These are phyloP conservation scores for Hypholoma fasciculare DNA, from an alignment of 768 basidiomycete genomes.

Conservation along the genomic window DNA sequence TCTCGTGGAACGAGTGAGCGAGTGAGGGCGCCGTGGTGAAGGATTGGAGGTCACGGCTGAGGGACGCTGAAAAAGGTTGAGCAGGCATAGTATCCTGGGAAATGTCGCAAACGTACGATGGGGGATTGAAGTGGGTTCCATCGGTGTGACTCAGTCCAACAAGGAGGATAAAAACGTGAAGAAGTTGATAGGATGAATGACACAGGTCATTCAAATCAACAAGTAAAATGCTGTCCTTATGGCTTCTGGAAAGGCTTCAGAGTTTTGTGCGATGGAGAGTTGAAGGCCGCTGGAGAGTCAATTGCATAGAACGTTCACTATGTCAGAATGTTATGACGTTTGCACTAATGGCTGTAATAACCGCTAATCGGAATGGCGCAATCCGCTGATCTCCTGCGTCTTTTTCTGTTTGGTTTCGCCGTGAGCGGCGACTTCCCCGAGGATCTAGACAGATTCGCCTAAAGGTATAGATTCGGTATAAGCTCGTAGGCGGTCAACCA, in stretches of 20 bases:
- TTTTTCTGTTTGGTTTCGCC: neutral
- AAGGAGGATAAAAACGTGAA: slow-evolving; percentile 3
- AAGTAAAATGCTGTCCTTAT: neutral
- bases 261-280: neutral
- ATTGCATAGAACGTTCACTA: neutral
- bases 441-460: neutral
- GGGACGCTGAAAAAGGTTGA: slow-evolving; percentile 44
- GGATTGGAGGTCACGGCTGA: slow-evolving; percentile 54
- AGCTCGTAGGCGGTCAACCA: too few relatives aligned
- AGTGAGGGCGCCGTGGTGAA: slow-evolving; percentile 46
- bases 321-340: neutral
- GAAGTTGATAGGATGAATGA: slow-evolving; percentile 9
- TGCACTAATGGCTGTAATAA: neutral
- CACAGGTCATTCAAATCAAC: neutral
- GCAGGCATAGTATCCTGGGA: neutral
- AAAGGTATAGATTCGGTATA: neutral
- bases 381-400: neutral
- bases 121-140: slow-evolving; percentile 17
- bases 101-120: slow-evolving; percentile 14
- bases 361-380: slow-evolving; percentile 3
- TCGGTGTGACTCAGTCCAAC: slow-evolving; percentile 3
- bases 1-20: slow-evolving; percentile 70
- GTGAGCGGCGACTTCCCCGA: neutral
- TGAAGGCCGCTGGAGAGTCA: neutral
- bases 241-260: neutral